Percentiles rank a stretch among this genome's conserved stretches.
phyloP scores from a whole-genome alignment of 805 yeast species.

The Candida vaughaniae region DNA sequence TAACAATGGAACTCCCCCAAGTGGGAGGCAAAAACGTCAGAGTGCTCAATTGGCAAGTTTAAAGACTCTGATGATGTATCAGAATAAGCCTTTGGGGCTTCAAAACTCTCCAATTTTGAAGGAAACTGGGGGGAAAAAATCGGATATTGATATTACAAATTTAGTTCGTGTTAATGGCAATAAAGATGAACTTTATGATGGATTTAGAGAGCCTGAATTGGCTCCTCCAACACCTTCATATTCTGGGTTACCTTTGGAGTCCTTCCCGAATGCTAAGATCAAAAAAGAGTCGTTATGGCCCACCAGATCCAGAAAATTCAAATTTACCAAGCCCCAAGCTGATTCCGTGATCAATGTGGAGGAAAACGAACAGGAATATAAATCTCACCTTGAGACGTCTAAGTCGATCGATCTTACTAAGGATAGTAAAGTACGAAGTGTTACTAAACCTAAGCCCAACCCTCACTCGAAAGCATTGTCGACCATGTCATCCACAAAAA shows the following conservation, averaged over 20 bases:
- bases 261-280: slow-evolving; percentile 61
- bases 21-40: slow-evolving; percentile 8
- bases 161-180: neutral
- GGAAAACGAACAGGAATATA: slow-evolving; percentile 7
- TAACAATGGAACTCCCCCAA: neutral
- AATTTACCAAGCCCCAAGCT: neutral
- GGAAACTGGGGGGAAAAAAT: neutral
- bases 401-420: slow-evolving; percentile 12
- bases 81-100: slow-evolving; percentile 5
- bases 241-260: slow-evolving; percentile 73
- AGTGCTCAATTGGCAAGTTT: slow-evolving; percentile 13
- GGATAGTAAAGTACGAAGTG: slow-evolving; percentile 20
- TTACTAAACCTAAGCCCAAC: slow-evolving; percentile 8
- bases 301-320: slow-evolving; percentile 14
- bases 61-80: slow-evolving; percentile 11
- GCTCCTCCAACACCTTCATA: slow-evolving; percentile 56
- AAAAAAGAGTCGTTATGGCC: slow-evolving; percentile 59
- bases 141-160: neutral
- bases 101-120: slow-evolving; percentile 10
- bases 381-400: slow-evolving; percentile 14
- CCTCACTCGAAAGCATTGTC: neutral
- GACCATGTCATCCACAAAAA: neutral
- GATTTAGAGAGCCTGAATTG: slow-evolving; percentile 58
- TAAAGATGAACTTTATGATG: neutral
- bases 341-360: neutral